A percentile compares a stretch with the other conserved stretches of the same genome.
Conservation (phyloP, 768 basidiomycete species). For the Macrolepiota albuminosa region DNA sequence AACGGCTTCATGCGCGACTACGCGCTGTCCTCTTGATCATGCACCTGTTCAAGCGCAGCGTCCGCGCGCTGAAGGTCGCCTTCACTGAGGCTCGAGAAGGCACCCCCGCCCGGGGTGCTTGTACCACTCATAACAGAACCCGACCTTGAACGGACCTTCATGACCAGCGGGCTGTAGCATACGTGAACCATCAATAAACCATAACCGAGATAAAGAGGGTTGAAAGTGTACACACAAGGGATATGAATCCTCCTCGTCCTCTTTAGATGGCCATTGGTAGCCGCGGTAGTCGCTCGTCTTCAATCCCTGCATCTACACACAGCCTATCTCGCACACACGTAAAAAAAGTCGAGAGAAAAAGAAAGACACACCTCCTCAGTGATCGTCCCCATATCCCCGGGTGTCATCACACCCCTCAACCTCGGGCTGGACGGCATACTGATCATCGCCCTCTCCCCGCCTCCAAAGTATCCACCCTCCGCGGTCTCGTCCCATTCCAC, state of each 20-base stretch:
- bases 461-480: conserved; percentile 36
- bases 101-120: conserved; percentile 86
- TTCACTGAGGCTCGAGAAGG: conserved; percentile 79
- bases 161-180: conserved; percentile 67
- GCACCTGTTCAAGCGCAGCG: conserved; percentile 68
- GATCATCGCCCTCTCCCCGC: conserved; percentile 58
- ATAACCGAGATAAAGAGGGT: not conserved
- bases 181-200: conserved; percentile 5
- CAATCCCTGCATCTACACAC: conserved; percentile 74
- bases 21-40: conserved; percentile 2
- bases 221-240: conserved; percentile 61
- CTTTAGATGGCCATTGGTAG: conserved; percentile 53
- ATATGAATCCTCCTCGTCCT: conserved; percentile 89
- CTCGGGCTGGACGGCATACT: conserved; percentile 88
- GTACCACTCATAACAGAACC: conserved; percentile 64
- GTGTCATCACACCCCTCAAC: conserved; percentile 82
- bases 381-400: conserved; percentile 88
- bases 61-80: conserved; percentile 85
- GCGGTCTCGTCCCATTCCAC: conserved; percentile 33
- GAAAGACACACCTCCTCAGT: conserved; percentile 65
- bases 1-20: not conserved
- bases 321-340: not conserved
- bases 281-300: conserved; percentile 85
- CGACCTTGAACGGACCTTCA: conserved; percentile 83
- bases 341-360: not conserved